These are phyloP conservation scores for Fagus crenata DNA, from an alignment of 306 rosid genomes.

Conservation along the genomic window DNA sequence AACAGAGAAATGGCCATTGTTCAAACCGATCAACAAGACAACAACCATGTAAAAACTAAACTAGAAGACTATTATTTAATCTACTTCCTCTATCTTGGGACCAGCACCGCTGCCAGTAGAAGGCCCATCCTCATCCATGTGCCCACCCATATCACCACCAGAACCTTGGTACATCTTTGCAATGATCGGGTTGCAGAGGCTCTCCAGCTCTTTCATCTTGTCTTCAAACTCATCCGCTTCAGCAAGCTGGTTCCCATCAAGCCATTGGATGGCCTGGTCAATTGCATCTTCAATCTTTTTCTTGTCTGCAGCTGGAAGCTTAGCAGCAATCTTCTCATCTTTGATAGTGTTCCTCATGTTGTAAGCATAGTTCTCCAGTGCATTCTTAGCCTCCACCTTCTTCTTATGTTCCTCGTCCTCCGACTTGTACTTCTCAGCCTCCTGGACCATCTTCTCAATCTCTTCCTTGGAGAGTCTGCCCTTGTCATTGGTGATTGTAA, in stretches of 20 bases:
- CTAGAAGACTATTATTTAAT: background rate
- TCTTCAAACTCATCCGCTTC: slow-evolving; percentile 54
- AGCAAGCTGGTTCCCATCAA: slow-evolving; percentile 54
- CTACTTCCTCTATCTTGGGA: slow-evolving; percentile 59
- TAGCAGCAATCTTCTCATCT: slow-evolving; percentile 56
- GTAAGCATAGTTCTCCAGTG: slow-evolving; percentile 49
- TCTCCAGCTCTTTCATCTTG: slow-evolving; percentile 58
- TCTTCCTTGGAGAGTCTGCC: slow-evolving; percentile 58
- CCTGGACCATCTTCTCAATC: slow-evolving; percentile 62
- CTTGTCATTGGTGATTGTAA: slow-evolving; percentile 63
- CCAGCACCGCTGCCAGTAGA: slow-evolving; percentile 40
- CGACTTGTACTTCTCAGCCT: slow-evolving; percentile 50
- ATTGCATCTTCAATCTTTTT: slow-evolving; percentile 60
- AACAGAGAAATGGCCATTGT: too few relatives aligned
- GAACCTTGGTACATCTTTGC: slow-evolving; percentile 57
- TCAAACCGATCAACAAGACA: background rate
- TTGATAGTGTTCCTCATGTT: slow-evolving; percentile 63
- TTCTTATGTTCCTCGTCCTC: slow-evolving; percentile 60
- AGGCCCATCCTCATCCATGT: slow-evolving; percentile 59
- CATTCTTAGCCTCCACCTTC: slow-evolving; percentile 57
- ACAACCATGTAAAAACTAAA: background rate
- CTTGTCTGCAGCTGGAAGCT: slow-evolving; percentile 50
- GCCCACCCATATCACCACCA: slow-evolving; percentile 45
- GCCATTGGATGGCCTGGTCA: slow-evolving; percentile 53
- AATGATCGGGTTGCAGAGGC: slow-evolving; percentile 57